Percentiles rank a stretch among this genome's conserved stretches.
Evolutionary conservation across 176 grass and related monocot genomes (phyloP).

Genomic region (Oryza longistaminata): DNA sequence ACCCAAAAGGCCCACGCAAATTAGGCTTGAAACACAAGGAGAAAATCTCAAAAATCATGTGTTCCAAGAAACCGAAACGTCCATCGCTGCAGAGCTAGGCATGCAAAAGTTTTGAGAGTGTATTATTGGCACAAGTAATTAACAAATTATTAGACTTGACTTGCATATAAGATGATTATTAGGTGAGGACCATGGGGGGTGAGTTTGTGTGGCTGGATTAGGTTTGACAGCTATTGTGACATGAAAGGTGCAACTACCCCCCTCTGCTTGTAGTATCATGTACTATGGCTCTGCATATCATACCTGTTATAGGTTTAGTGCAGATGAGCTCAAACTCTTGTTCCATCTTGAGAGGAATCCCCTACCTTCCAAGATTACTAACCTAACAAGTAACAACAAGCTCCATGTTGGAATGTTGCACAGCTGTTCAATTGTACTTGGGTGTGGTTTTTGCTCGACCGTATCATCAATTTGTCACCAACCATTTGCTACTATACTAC

Average conservation of each 20-base stretch:
- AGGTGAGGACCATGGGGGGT: background rate
- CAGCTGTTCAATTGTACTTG: background rate
- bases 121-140: constrained; percentile 17
- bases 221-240: constrained; percentile 48
- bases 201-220: background rate
- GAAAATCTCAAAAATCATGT: background rate
- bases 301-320: background rate
- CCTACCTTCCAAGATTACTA: background rate
- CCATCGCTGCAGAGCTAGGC: background rate
- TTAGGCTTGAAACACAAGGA: background rate
- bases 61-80: background rate
- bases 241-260: constrained; percentile 38
- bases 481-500: background rate
- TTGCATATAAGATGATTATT: background rate
- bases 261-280: background rate
- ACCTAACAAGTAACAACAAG: background rate
- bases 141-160: background rate
- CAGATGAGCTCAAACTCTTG: background rate
- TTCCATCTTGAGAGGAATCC: background rate
- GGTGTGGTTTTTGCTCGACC: background rate
- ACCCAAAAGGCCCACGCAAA: background rate
- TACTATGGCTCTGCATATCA: background rate
- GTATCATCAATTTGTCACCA: background rate
- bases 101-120: background rate
- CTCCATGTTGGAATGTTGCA: background rate